Base-by-base conservation (phyloP, 345 rosid species). In the Eucalyptus brandiana region DNA sequence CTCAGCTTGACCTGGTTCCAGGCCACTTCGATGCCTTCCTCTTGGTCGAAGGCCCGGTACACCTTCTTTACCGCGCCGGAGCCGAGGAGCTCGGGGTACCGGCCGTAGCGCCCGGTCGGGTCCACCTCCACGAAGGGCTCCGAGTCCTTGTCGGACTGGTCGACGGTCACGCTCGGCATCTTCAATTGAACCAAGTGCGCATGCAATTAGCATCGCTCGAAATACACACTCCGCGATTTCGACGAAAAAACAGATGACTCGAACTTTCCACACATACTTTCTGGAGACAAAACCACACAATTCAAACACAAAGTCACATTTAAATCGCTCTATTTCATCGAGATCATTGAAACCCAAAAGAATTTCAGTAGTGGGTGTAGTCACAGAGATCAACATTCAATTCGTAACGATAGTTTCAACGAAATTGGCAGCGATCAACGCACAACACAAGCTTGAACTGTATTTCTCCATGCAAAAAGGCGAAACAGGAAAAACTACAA, bases 11-110 rank as follows among this genome's bases (percentile, higher is more conserved):
- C 98, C 91, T 97, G 98, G 90, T 97, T 96, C 99, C 99, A 97
- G 23, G 99, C 99, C 45, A 97, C 99, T 87, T 97, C 99, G 15
- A 96, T 95, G 51, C 98, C 99, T 90, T 97, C 97, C 88, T 95
- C 97, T 89, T 97, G 97, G 89, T 97, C 99, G 87, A 97, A 97
- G 26, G 98, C 98, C 2, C 99, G 92, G 92, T 97, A 97, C 28
- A 97, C 99, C 51, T 94, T 96, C 80, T 97, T 97, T 26, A 95
- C 96, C 3, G 98, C 96, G 3, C 98, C 98, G 9, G 92, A 90
- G 11, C 99, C 98, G 1, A 97, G 92, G 0, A 96, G 93, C 87
- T 94, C 98, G 1, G 86, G 88, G 93, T 96, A 97, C 12, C 98
- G 94, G 6, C 99, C 99, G 45, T 96, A 97, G 48, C 98, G 91